Evolutionary conservation across 23 red algal genomes (phyloP).

Genomic region (Agarophyton chilense): DNA sequence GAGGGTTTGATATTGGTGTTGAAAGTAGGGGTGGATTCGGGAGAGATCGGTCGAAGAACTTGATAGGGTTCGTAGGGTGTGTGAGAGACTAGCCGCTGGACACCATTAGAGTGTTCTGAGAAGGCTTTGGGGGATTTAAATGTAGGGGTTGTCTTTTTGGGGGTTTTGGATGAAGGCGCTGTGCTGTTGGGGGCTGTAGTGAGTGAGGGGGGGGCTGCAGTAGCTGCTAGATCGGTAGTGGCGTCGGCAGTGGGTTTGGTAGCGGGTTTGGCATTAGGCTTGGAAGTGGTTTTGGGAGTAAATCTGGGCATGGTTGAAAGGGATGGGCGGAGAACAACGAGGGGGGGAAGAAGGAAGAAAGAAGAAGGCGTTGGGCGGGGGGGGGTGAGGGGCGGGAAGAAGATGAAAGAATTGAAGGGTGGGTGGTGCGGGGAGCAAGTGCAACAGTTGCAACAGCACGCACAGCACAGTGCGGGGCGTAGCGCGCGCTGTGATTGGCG

Average conservation of each 20-base stretch:
- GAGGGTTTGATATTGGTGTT: background rate
- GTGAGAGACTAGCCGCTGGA: no score
- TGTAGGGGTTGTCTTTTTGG: no score
- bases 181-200: background rate
- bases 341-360: background rate
- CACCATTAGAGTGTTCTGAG: no score
- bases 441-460: no score
- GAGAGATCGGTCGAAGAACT: no score
- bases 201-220: background rate
- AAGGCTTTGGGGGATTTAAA: no score
- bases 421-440: no score
- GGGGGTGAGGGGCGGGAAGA: background rate
- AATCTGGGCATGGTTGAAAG: no score
- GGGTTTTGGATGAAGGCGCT: no score
- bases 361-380: background rate
- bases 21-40: background rate
- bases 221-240: background rate
- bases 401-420: no score
- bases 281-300: background rate
- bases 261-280: background rate
- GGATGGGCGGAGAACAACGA: background rate
- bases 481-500: background rate
- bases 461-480: no score
- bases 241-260: background rate
- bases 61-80: no score